Conservation (phyloP, 2,329 filamentous ascomycete species). For the Botryotinia globosa region DNA sequence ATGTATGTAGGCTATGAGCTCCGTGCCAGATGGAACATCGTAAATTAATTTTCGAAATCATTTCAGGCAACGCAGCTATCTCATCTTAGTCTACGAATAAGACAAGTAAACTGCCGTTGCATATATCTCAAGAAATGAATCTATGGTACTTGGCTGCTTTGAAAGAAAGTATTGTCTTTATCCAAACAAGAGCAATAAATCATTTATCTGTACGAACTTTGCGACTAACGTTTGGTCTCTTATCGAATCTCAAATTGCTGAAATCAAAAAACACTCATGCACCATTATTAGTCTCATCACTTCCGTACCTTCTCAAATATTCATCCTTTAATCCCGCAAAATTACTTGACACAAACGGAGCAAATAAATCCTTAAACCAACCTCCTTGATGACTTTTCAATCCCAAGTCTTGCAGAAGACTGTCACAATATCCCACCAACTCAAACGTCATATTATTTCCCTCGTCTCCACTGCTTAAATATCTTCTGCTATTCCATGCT, state of each 20-base stretch:
- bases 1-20: too few relatives aligned
- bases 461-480: not conserved
- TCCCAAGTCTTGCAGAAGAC: not conserved
- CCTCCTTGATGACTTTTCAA: not conserved
- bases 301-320: not conserved
- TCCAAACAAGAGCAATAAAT: not conserved
- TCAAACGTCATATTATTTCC: not conserved
- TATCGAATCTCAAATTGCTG: not conserved
- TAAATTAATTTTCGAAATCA: rapidly evolving
- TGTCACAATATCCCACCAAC: not conserved
- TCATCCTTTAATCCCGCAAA: not conserved
- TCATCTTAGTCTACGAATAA: not conserved
- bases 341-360: not conserved
- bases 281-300: not conserved
- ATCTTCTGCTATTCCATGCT: not conserved
- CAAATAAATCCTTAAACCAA: not conserved
- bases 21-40: too few relatives aligned
- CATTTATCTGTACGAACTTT: not conserved
- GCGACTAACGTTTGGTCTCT: not conserved
- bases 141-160: not conserved
- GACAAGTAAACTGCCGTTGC: not conserved
- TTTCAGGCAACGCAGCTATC: not conserved
- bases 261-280: not conserved
- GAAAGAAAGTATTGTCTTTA: not conserved
- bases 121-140: not conserved